These are phyloP conservation scores for Neofusicoccum parvum DNA, from an alignment of 2,329 filamentous ascomycete genomes.

Conservation along the genomic window DNA sequence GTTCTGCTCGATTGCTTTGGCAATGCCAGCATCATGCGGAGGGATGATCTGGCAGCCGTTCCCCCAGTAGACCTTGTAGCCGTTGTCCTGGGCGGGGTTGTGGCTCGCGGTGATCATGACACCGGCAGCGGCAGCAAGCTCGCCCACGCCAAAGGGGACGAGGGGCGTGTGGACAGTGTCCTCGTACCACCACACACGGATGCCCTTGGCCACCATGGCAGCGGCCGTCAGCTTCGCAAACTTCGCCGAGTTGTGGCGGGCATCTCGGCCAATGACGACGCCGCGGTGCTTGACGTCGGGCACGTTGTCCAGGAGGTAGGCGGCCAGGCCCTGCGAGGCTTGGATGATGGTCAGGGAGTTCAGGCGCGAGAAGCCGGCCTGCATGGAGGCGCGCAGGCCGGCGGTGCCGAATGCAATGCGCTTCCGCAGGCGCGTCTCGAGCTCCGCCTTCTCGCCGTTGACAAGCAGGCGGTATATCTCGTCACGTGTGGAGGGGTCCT, in stretches of 20 bases:
- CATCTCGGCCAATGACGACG: constrained; percentile 65
- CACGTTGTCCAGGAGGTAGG: constrained; percentile 56
- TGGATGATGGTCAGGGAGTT: constrained; percentile 63
- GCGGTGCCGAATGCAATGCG: constrained; percentile 66
- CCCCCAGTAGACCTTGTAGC: constrained; percentile 68
- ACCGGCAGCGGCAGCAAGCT: constrained; percentile 58
- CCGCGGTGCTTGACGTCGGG: constrained; percentile 47
- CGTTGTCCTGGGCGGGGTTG: constrained; percentile 66
- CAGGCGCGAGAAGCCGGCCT: constrained; percentile 65
- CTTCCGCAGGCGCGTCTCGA: constrained; percentile 55
- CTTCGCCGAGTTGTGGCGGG: constrained; percentile 62
- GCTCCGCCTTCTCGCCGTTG: constrained; percentile 47
- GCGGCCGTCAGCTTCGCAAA: constrained; percentile 64
- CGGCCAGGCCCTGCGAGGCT: constrained; percentile 66
- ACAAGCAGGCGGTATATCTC: constrained; percentile 58
- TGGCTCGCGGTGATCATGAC: constrained; percentile 69
- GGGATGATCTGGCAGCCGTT: constrained; percentile 69
- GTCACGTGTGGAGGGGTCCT: constrained; percentile 54
- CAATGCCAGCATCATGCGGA: constrained; percentile 62
- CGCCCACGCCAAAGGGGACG: constrained; percentile 62
- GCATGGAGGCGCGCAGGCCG: constrained; percentile 65
- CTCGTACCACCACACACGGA: constrained; percentile 63
- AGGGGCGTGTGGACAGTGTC: constrained; percentile 60
- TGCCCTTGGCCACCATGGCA: constrained; percentile 59
- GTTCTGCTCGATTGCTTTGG: constrained; percentile 58